Base-by-base conservation (phyloP, 164 flowering plant species). In the Vitis riparia region DNA sequence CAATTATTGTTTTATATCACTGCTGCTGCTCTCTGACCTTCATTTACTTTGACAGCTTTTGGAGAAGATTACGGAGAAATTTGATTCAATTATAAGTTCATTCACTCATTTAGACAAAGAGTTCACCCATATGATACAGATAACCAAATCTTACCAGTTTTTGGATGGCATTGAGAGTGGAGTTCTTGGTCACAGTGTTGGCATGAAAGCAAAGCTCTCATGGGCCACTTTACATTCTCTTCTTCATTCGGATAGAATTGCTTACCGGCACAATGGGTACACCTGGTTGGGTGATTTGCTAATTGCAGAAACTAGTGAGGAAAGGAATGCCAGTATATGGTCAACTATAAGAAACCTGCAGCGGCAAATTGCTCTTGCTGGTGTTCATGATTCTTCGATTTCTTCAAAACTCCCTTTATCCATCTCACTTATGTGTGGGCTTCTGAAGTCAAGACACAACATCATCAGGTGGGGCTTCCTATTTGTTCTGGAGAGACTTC, bases 171-270 rank as follows among this genome's bases (percentile, higher is more conserved):
- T 93, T 68, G 85, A 85, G 50, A 86, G 76, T 61, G 79, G 71
- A 62, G 63, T 63, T 67, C 63, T 63, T 9, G 87, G 82, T 64
- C 76, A 56, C 68, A 79, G 70, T 70, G 62, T 79, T 71, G 70
- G 74, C 71, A 73, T 65, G 80, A 77, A 84, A 72, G 83, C 78
- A 32, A 90, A 84, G 70, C 83, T 85, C 13, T 80, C 93, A 51
- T 96, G 99, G 99, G 86, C 95, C 69, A 96, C 88, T 56, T 78
- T 96, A 71, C 99, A 96, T 84, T 91, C 98, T 73, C 97, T 96
- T 80, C 90, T 96, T 78, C 99, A 96, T 81, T 93, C 99, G 23
- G 91, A 90, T 69, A 86, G 92, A 72, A 66, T 76, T 63, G 73
- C 88, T 44, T 91, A 74, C 68, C 97, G 97, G n/a, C 91, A 80